Base-by-base conservation (phyloP, 805 yeast genomes). In the Grigorovia jiainica region DNA sequence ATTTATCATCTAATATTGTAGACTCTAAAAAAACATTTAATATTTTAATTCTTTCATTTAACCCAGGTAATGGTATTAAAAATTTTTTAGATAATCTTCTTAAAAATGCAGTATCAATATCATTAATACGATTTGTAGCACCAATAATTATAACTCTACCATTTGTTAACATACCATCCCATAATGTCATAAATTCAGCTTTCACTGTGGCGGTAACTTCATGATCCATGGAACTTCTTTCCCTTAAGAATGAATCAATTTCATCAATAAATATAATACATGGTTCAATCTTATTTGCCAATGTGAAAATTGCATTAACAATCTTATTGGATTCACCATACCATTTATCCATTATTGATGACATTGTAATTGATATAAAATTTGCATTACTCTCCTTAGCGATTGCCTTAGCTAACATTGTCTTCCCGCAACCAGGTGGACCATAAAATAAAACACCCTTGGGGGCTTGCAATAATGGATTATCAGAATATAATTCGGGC, bases 371-470 rank as follows among this genome's bases (percentile, higher is more conserved):
- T 53, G 89, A 87, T 39, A 90, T 74, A 64, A 90, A 90, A 52
- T 81, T 87, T 0, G 97, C 97, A 1, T 86, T 87, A 50, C 94
- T 80, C 60, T 89, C 96, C 43, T 78, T 74, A 1, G 97, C 97
- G 31, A 90, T 72, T 0, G 97, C 97, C 62, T 89, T 90, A 8
- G 97, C 97, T 52, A 90, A 68, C 96, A 90, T 86, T 3, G 97
- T 90, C 64, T 90, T 90, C 42, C 97, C 97, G 61, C 97, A 90
- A 0, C 97, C 97, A 0, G 97, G 97, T 3, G 97, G 97, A 0
- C 97, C 97, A 57, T 86, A 80, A 38, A 89, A 70, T 29, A 90
- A 65, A 3, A 90, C 97, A 33, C 98, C 98, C 55, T 86, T 87
- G 2, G 98, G 98, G 1, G 95, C 90, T 55, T 83, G 86, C 20